Base-by-base conservation (phyloP, 1,139 yeast genomes). In the Scheffersomyces illinoinensis region DNA sequence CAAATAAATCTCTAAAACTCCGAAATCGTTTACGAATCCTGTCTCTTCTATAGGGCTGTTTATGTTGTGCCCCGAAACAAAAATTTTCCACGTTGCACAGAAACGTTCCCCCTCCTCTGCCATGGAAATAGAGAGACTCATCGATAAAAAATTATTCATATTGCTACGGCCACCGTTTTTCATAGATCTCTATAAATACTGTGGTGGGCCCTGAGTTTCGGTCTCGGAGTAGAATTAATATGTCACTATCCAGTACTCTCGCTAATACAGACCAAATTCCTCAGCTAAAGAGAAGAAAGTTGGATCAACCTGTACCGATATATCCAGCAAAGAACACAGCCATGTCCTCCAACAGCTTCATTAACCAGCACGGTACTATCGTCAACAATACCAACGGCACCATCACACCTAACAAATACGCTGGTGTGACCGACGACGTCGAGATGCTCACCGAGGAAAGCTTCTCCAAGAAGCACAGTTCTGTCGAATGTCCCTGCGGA, bases 401-500 rank as follows among this genome's bases (percentile, higher is more conserved):
- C 6, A 56, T 62, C 20, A 59, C 64, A 14, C 64, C 64, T 6
- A 20, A 51, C 20, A 39, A 21, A 4, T 48, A 20, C 26, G 21
- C 51, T 2, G 21, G 26, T 48, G 51, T 48, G 3, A 48, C 21
- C 26, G 53, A 54, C 19, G 50, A 54, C 48, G 56, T 57, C 58
- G 59, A 58, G 5, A 21, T 54, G 21, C 57, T 55, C 24, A 18
- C 49, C 5, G 57, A 49, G 6, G 52, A 24, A n/a, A 47, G n/a
- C 26, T 48, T 48, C 51, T 20, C 51, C 21, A 48, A 48, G 51
- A 48, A 48, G 51, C 17, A 21, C 51, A 24, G 26, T 20, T 53
- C 33, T 50, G 47, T 55, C 23, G 65, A 62, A 53, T 76, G 81
- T 61, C 72, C 75, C 1, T 76, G 81, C 64, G 80, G 80, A 4